These are phyloP conservation scores for Colletotrichum destructivum DNA, from an alignment of 2,329 filamentous ascomycete genomes.

Conservation along the genomic window DNA sequence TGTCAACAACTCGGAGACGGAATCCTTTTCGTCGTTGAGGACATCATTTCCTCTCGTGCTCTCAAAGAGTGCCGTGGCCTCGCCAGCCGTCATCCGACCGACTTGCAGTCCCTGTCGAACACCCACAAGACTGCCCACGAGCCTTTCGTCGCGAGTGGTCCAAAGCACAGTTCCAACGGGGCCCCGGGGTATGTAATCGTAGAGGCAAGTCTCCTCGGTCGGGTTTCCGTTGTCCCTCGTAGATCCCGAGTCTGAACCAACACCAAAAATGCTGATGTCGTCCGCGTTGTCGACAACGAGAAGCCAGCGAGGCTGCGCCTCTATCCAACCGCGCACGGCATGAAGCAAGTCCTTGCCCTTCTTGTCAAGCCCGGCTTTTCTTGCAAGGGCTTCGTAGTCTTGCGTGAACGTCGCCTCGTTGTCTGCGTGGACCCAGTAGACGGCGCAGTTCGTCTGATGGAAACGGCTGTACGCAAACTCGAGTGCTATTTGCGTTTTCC, in stretches of 20 bases:
- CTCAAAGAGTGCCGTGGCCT: not conserved
- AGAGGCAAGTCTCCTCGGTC: not conserved
- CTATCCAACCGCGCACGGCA: slow-evolving; percentile 42
- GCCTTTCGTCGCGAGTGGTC: not conserved
- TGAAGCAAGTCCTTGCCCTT: not conserved
- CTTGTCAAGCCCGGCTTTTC: not conserved
- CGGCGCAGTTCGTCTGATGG: not conserved
- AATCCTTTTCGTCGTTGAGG: not conserved
- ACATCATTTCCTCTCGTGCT: not conserved
- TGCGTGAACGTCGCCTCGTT: not conserved
- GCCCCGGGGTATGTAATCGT: not conserved
- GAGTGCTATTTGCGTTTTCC: slow-evolving; percentile 4
- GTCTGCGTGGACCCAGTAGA: slow-evolving; percentile 6
- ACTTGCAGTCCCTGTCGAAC: not conserved
- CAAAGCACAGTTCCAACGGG: not conserved
- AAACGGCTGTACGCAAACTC: not conserved
- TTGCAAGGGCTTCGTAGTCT: not conserved
- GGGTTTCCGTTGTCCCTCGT: not conserved
- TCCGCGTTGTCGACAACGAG: slow-evolving; percentile 54
- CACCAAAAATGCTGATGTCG: slow-evolving; percentile 49
- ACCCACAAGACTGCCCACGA: not conserved
- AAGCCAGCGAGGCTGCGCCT: slow-evolving; percentile 47
- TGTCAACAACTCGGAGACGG: not conserved
- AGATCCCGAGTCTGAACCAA: slow-evolving; percentile 6
- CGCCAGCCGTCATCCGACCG: not conserved